Conservation (phyloP, 768 basidiomycete species). For the Calocera cornea region DNA sequence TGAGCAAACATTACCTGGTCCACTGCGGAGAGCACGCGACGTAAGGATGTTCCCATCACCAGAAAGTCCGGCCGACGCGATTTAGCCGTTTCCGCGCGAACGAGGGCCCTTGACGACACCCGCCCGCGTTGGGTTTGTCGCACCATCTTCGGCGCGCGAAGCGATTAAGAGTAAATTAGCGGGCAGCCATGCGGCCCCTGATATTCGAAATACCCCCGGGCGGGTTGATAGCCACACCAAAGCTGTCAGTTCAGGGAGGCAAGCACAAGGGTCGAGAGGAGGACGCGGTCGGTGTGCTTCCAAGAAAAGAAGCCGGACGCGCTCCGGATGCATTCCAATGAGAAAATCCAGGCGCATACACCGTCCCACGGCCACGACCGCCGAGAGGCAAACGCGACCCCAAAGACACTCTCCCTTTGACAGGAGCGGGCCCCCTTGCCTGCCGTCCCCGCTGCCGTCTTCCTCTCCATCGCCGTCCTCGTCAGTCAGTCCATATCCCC, state of each 20-base stretch:
- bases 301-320: conserved; percentile 1
- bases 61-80: background rate
- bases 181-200: conserved; percentile 2
- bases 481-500: background rate
- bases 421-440: background rate
- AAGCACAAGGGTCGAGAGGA: background rate
- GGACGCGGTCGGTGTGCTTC: background rate
- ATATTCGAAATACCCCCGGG: background rate
- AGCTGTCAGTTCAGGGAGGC: background rate
- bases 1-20: background rate
- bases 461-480: background rate
- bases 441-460: background rate
- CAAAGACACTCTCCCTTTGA: background rate
- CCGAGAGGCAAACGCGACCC: background rate
- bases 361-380: too few species aligned
- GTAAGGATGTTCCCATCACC: background rate
- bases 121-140: background rate
- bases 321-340: conserved; percentile 4
- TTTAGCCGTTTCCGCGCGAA: background rate
- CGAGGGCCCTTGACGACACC: conserved; percentile 2
- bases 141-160: background rate
- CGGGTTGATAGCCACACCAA: conserved; percentile 3
- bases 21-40: background rate
- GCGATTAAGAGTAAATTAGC: background rate
- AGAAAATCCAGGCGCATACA: conserved; percentile 6